phyloP scores from a whole-genome alignment of 805 yeast species.

The Myxozyma neglecta region DNA sequence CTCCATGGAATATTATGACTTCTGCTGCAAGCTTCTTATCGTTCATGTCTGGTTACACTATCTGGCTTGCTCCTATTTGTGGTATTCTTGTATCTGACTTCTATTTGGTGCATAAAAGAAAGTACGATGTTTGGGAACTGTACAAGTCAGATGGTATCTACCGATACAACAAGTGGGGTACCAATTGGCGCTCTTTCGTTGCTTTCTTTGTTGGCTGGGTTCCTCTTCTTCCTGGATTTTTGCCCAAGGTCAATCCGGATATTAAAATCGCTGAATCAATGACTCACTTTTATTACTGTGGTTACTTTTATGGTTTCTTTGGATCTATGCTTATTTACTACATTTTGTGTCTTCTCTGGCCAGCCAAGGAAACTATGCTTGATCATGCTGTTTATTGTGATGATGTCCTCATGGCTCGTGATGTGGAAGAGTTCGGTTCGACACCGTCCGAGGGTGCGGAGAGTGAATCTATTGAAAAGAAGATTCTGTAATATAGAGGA shows the following conservation, averaged over 20 bases:
- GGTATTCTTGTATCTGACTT: conserved; percentile 58
- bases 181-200: conserved; percentile 46
- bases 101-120: conserved; percentile 45
- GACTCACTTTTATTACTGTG: conserved; percentile 33
- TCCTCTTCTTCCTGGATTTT: conserved; percentile 29
- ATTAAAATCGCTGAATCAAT: conserved; percentile 3
- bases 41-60: conserved; percentile 76
- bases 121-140: conserved; percentile 46
- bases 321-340: conserved; percentile 25
- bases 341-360: conserved; percentile 15
- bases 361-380: conserved; percentile 26
- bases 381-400: conserved; percentile 19
- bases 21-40: conserved; percentile 74
- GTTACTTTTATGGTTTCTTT: conserved; percentile 33
- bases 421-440: conserved; percentile 12
- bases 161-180: conserved; percentile 45
- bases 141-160: conserved; percentile 45
- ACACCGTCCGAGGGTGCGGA: background rate
- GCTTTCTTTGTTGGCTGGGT: conserved; percentile 42
- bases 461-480: background rate
- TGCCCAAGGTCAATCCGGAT: conserved; percentile 20
- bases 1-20: conserved; percentile 80
- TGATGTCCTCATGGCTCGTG: conserved; percentile 13
- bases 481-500: no score
- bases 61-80: conserved; percentile 78